phyloP scores from a whole-genome alignment of 1,139 yeast species.

The Kodamaea suecica region DNA sequence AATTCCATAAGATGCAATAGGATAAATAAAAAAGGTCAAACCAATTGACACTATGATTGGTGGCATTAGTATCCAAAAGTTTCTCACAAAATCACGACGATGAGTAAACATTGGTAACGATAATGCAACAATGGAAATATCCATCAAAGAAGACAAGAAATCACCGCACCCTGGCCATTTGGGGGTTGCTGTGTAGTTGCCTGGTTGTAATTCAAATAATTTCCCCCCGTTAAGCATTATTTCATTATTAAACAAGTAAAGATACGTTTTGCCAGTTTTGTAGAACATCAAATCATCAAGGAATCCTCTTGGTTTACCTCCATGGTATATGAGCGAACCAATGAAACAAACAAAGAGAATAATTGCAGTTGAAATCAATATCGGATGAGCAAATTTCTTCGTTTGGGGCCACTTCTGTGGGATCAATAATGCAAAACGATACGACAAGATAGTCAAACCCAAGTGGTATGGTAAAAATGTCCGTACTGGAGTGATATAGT shows the following conservation, averaged over 20 bases:
- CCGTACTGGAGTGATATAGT: conserved; percentile 43
- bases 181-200: conserved; percentile 35
- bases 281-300: conserved; percentile 51
- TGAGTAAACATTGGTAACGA: conserved; percentile 78
- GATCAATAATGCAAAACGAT: conserved; percentile 49
- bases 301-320: conserved; percentile 43
- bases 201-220: conserved; percentile 11
- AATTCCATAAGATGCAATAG: conserved; percentile 60
- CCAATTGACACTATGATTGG: conserved; percentile 58
- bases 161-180: conserved; percentile 83
- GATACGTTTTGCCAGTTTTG: conserved; percentile 67
- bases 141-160: conserved; percentile 66
- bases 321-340: conserved; percentile 52
- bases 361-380: conserved; percentile 59
- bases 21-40: conserved; percentile 64
- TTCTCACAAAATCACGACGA: conserved; percentile 57
- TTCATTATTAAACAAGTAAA: conserved; percentile 50
- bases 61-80: conserved; percentile 56
- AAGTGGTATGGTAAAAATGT: conserved; percentile 63
- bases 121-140: conserved; percentile 69
- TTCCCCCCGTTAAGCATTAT: conserved; percentile 30
- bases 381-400: conserved; percentile 64
- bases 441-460: conserved; percentile 55
- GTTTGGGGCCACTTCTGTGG: conserved; percentile 47
- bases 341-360: conserved; percentile 63